These are phyloP conservation scores for Arctostaphylos glauca DNA, from an alignment of 148 eudicot species.

Conservation along the genomic window DNA sequence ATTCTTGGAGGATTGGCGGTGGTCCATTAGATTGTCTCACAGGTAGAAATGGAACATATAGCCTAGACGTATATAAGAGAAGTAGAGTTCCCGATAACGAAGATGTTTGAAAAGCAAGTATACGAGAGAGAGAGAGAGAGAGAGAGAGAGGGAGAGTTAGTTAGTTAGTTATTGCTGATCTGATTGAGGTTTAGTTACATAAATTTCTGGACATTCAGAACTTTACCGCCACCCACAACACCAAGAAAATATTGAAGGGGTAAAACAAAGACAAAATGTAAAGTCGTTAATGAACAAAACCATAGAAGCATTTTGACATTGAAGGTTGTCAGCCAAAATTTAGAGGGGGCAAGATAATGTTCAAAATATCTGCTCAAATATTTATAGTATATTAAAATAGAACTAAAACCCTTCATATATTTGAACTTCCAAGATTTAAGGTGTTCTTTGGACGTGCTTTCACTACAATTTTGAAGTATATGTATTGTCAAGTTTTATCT, in stretches of 20 bases:
- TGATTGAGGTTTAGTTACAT: background rate
- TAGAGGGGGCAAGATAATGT: no score
- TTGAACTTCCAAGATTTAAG: no score
- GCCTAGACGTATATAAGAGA: no score
- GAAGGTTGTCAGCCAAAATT: no score
- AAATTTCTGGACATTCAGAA: background rate
- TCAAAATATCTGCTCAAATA: no score
- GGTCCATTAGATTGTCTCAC: background rate
- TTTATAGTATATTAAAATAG: no score
- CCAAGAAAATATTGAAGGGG: background rate
- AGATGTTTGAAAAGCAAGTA: background rate
- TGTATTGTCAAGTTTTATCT: no score
- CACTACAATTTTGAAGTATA: no score
- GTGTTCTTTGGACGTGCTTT: no score
- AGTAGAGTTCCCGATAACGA: background rate
- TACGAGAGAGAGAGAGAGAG: background rate
- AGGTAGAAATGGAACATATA: background rate
- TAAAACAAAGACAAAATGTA: no score
- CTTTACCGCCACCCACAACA: background rate
- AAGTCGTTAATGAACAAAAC: background rate
- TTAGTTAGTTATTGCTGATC: background rate
- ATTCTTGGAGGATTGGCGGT: background rate
- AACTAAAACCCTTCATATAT: no score
- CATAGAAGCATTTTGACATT: background rate
- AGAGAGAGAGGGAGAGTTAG: background rate